Conservation (phyloP, 1,284 basidiomycete genomes). For the Mycosarcoma mackinlayi region DNA sequence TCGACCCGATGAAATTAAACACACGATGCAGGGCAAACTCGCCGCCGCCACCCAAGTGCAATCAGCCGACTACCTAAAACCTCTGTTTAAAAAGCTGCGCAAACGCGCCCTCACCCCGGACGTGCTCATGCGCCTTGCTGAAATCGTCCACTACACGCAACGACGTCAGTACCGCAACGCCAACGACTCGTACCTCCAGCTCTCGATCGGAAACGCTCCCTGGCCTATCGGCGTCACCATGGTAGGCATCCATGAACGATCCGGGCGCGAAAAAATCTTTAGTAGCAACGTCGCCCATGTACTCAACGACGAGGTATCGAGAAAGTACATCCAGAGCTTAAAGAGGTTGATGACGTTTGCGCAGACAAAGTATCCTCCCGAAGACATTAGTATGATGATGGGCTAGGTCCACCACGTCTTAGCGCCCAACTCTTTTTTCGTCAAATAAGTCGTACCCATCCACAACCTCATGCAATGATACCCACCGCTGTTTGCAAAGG, state of each 20-base stretch:
- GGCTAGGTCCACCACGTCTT: conserved; percentile 14
- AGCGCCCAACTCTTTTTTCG: background rate
- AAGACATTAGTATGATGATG: conserved; percentile 59
- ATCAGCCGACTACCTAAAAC: conserved; percentile 95
- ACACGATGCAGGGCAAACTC: conserved; percentile 88
- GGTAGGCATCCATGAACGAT: conserved; percentile 98
- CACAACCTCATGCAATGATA: background rate
- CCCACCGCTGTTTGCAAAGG: too few species aligned
- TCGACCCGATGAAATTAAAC: conserved; percentile 81
- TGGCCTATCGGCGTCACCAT: conserved; percentile 99
- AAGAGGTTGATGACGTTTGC: conserved; percentile 76
- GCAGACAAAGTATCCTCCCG: conserved; percentile 60
- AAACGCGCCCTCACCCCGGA: conserved; percentile 85
- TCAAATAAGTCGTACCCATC: too few species aligned
- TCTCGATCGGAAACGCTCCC: conserved; percentile 97
- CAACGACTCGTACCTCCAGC: conserved; percentile 94
- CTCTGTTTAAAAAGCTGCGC: conserved; percentile 88
- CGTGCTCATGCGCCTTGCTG: conserved; percentile 86
- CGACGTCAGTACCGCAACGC: conserved; percentile 91
- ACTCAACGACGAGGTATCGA: conserved; percentile 96
- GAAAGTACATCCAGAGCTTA: conserved; percentile 98
- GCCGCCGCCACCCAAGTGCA: conserved; percentile 95
- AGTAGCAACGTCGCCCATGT: conserved; percentile 97
- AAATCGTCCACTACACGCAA: conserved; percentile 97
- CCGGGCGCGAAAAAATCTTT: conserved; percentile 95